A percentile compares a stretch with the other conserved stretches of the same genome.
phyloP scores from a whole-genome alignment of 2,329 filamentous ascomycete genomes.

The Capronia americana region DNA sequence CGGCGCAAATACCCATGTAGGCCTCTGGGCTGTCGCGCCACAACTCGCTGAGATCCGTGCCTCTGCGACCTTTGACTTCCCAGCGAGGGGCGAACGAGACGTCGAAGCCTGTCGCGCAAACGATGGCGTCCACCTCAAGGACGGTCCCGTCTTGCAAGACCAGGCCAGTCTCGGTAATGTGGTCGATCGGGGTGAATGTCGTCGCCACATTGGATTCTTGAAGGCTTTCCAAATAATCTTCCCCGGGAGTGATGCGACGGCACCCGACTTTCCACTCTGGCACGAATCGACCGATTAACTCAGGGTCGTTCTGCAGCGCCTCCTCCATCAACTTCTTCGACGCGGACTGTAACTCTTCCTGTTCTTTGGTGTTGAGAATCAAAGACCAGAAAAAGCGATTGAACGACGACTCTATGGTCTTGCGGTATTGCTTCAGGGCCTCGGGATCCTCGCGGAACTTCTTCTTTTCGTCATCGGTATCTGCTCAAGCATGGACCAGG shows the following conservation, averaged over 20 bases:
- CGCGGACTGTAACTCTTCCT: background rate
- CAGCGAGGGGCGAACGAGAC: slow-evolving; percentile 47
- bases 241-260: slow-evolving; percentile 56
- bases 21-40: slow-evolving; percentile 46
- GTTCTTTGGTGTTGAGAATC: background rate
- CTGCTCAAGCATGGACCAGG: background rate
- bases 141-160: slow-evolving; percentile 30
- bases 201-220: slow-evolving; percentile 67
- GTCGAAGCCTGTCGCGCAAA: slow-evolving; percentile 50
- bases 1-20: slow-evolving; percentile 50
- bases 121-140: slow-evolving; percentile 34
- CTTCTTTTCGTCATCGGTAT: background rate
- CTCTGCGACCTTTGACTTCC: slow-evolving; percentile 44
- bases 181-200: slow-evolving; percentile 63
- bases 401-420: background rate
- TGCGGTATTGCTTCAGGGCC: background rate
- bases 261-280: slow-evolving; percentile 48
- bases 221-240: slow-evolving; percentile 57
- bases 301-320: background rate
- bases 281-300: slow-evolving; percentile 20
- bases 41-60: slow-evolving; percentile 15
- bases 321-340: background rate
- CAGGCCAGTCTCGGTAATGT: slow-evolving; percentile 61
- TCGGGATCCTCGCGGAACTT: background rate
- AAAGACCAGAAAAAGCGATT: slow-evolving; percentile 26